Evolutionary conservation across 331 rosid species (phyloP), one percentile per base, ranked within the genome.

Genomic region (Spiraea crenata): DNA sequence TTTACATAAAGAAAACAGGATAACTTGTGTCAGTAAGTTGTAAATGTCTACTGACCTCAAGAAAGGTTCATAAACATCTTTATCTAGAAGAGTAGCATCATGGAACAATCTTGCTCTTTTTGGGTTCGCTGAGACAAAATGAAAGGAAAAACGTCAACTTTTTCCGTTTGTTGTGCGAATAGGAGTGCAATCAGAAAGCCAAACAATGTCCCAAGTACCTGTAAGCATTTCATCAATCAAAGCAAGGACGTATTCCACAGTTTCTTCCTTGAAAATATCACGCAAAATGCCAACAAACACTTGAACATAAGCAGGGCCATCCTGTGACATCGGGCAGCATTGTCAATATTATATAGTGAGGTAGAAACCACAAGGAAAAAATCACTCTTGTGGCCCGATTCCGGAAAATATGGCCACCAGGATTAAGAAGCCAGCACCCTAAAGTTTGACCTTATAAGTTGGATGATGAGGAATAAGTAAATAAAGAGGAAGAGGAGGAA

Each of bases 61-160:
- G 89, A 95, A 95, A 80, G 99, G 96, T 72, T 91, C 98, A 40
- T 91, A 91, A 65, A 95, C 81, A 75, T 91, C 96, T 82, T 89
- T 89, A 57, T 74, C 74, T 1, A 86, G 89, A 81, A 91, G 92
- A 66, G 89, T 67, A 63, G 76, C 83, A 76, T 91, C 98, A 79
- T 95, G 98, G 86, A 95, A 95, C 74, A 95, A 78, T 74, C 86
- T 89, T 61, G 98, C 96, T 78, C 99, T 88, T 67, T 87, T 91
- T 2, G 98, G 96, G 84, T 95, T 95, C 37, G 92, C 99, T 95
- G 74, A 52, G 9, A 87, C 72, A 47, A 73, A 65, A 62, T 31
- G 31, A 76, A 76, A 65, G 44, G 59, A 61, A 75, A 31, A 71
- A 37, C 46, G 75, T 66, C 31, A 25, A 82, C 45, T 63, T 46